Base-by-base conservation (phyloP, 164 flowering plant species). In the Vitis amurensis region DNA sequence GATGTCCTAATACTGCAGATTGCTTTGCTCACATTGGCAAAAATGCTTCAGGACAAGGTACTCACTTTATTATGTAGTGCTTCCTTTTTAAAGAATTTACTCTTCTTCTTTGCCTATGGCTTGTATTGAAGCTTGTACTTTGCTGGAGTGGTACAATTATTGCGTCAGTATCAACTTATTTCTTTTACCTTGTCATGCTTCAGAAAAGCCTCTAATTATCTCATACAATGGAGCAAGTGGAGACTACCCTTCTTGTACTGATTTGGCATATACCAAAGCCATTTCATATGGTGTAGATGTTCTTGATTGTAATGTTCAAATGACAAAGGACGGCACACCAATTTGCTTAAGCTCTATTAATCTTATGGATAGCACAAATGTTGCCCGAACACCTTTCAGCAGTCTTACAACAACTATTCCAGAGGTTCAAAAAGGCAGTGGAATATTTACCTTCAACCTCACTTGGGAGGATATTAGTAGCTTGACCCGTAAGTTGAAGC, bases 191-290 rank as follows among this genome's bases (percentile, higher is more conserved):
- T 70, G 30, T 69, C 68, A 63, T 77, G 66, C 48, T 83, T 37
- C 89, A 93, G 99, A 30, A 11, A 78, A 71, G 4, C 80, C 86
- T 64, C 68, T 78, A 80, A 80, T 96, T 56, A 88, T 93, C 73
- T 83, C 97, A 59, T 70, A 81, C 63, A 82, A 87, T 73, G 98
- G 99, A 68, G 93, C 98, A 74, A 93, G 98, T 80, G 98, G 98
- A 69, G 79, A 85, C 57, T 92, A 75, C 77, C 92, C 99, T 74
- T 88, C 89, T 62, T 87, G 89, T 64, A 91, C 99, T 55, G 88
- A 96, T 76, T 61, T 79, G 68, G 95, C 99, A 68, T 96, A 96
- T 75, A 58, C 15, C 8, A 77, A 84, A 59, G 99, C 99, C 62
- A 85, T 91, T 70, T 66, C 78, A 67, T 97, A 93, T 82, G 99